phyloP scores from a whole-genome alignment of 2,329 filamentous ascomycete species.

The Penicillium griseofulvum region DNA sequence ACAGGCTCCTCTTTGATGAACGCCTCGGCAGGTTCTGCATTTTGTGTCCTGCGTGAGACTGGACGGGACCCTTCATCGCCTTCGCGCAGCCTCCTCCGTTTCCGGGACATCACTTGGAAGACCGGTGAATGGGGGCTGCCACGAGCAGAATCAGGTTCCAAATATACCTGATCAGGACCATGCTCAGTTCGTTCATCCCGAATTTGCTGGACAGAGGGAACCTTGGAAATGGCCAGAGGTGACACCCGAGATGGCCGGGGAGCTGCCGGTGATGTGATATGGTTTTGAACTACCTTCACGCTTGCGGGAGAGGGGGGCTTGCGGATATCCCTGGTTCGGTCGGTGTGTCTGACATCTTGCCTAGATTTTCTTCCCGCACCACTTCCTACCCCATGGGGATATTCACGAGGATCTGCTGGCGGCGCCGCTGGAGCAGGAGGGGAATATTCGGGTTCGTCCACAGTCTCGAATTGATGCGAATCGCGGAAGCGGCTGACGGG shows the following conservation, averaged over 20 bases:
- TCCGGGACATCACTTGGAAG: conserved; percentile 48
- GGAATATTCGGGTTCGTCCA: conserved; percentile 50
- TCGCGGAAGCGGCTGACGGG: conserved; percentile 21
- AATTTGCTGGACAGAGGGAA: conserved; percentile 53
- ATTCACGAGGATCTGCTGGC: conserved; percentile 29
- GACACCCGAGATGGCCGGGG: conserved; percentile 72
- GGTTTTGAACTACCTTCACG: conserved; percentile 67
- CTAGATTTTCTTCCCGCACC: conserved; percentile 38
- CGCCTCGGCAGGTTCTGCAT: conserved; percentile 43
- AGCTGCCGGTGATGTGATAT: conserved; percentile 70
- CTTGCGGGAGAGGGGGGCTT: conserved; percentile 37
- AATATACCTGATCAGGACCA: conserved; percentile 25
- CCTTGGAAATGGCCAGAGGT: conserved; percentile 54
- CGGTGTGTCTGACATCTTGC: conserved; percentile 40
- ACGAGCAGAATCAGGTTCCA: conserved; percentile 34
- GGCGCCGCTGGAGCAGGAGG: conserved; percentile 44
- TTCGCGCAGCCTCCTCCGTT: conserved; percentile 51
- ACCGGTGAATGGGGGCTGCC: conserved; percentile 46
- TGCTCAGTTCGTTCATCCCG: conserved; percentile 49
- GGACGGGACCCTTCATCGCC: conserved; percentile 34
- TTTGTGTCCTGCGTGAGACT: conserved; percentile 34
- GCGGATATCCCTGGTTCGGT: conserved; percentile 43
- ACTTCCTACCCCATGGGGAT: conserved; percentile 23
- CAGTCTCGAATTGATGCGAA: conserved; percentile 30
- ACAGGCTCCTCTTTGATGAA: conserved; percentile 63